phyloP scores from a whole-genome alignment of 164 flowering plant genomes.

The Buxus sempervirens region DNA sequence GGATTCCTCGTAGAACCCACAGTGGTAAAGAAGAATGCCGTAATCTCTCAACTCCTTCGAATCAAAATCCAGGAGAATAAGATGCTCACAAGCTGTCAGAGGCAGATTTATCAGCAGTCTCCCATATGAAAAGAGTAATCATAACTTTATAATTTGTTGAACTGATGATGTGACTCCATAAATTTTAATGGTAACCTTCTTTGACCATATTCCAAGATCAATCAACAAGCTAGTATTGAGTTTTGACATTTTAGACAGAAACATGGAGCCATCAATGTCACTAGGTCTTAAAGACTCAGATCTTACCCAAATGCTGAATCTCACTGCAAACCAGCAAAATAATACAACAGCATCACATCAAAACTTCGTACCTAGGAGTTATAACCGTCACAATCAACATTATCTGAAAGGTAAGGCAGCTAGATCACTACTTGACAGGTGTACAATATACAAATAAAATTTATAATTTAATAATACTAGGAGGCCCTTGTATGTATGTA shows the following conservation, averaged over 20 bases:
- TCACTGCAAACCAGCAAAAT: background rate
- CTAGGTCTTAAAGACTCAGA: background rate
- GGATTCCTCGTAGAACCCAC: conserved; percentile 64
- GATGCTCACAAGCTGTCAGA: conserved; percentile 81
- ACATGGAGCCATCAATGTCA: background rate
- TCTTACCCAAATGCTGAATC: background rate
- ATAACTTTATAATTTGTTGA: background rate
- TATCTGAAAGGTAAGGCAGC: no score
- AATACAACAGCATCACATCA: background rate
- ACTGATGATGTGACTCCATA: background rate
- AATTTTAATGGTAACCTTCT: no score
- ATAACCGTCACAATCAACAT: no score
- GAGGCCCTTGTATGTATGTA: no score
- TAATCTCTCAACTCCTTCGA: conserved; percentile 70
- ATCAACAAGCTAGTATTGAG: background rate
- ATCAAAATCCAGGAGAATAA: conserved; percentile 53
- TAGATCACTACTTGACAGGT: no score
- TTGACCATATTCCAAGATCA: background rate
- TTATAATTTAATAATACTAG: no score
- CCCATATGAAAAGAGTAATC: background rate
- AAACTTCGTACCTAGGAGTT: background rate
- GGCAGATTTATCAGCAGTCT: background rate
- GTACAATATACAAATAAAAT: no score
- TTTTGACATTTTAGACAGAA: background rate
- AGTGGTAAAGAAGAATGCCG: conserved; percentile 77